Evolutionary conservation across 371 early-diverging fungal species (phyloP).

Genomic region (Circinella minor): DNA sequence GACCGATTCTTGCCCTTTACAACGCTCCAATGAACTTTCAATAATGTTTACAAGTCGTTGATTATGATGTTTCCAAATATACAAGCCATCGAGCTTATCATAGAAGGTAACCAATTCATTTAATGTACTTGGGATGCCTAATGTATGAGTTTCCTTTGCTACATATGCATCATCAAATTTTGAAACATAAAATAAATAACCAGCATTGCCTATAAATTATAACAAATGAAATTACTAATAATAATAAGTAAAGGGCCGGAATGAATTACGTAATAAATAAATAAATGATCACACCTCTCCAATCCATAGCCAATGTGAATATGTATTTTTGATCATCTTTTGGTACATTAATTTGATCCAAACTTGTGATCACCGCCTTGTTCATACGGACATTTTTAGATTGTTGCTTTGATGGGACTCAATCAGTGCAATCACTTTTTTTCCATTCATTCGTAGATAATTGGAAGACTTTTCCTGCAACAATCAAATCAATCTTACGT

Average conservation of each 20-base stretch:
- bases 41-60: neutral
- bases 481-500: slow-evolving; percentile 6
- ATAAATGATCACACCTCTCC: slow-evolving; percentile 7
- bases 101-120: slow-evolving; percentile 3
- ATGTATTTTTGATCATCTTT: neutral
- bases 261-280: neutral
- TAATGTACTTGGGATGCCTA: neutral
- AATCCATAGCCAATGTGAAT: slow-evolving; percentile 13
- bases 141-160: neutral
- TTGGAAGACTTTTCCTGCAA: neutral
- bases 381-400: slow-evolving; percentile 16
- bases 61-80: slow-evolving; percentile 15
- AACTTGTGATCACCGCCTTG: slow-evolving; percentile 14
- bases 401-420: slow-evolving; percentile 6
- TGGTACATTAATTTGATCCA: neutral
- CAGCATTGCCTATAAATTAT: slow-evolving; percentile 8
- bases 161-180: slow-evolving; percentile 11
- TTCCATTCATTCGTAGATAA: slow-evolving; percentile 14
- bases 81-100: slow-evolving; percentile 1
- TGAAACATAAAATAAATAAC: slow-evolving; percentile 11
- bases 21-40: no score
- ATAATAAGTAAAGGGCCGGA: slow-evolving; percentile 2
- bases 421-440: neutral
- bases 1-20: no score
- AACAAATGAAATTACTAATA: neutral